Conservation (phyloP, 116 monocot species). For the Trichopus zeylanicus region DNA sequence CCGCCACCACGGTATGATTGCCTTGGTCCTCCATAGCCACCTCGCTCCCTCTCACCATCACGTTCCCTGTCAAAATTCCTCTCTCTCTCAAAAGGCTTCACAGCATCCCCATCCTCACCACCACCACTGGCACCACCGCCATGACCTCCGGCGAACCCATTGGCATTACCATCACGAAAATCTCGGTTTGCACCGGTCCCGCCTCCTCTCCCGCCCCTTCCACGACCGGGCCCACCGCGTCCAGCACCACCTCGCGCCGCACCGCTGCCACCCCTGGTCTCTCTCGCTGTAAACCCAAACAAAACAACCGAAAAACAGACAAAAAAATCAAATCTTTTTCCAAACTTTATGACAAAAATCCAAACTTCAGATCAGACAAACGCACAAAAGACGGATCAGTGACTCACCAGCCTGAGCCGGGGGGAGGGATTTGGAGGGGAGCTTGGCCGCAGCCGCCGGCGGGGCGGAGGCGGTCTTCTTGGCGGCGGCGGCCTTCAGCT, state of each 20-base stretch:
- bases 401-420: slow-evolving; percentile 69
- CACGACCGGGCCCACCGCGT: slow-evolving; percentile 28
- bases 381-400: neutral
- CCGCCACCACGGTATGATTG: slow-evolving; percentile 45
- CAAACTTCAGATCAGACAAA: neutral
- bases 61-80: slow-evolving; percentile 7
- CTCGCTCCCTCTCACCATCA: slow-evolving; percentile 7
- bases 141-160: slow-evolving; percentile 22
- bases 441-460: slow-evolving; percentile 39
- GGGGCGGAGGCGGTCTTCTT: slow-evolving; percentile 25
- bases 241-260: slow-evolving; percentile 23
- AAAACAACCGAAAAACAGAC: too few species aligned
- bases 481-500: slow-evolving; percentile 36
- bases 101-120: slow-evolving; percentile 20
- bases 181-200: slow-evolving; percentile 18
- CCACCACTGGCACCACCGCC: slow-evolving; percentile 13
- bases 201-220: slow-evolving; percentile 23
- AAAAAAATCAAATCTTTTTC: too few species aligned
- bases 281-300: slow-evolving; percentile 20
- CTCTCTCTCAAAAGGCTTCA: slow-evolving; percentile 4
- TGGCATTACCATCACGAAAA: slow-evolving; percentile 10
- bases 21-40: slow-evolving; percentile 17
- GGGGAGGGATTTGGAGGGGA: slow-evolving; percentile 62
- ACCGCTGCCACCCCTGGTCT: slow-evolving; percentile 12
- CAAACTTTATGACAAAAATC: neutral